Evolutionary conservation across 2,329 filamentous ascomycete species (phyloP).

Genomic region (Diaporthe velutina): DNA sequence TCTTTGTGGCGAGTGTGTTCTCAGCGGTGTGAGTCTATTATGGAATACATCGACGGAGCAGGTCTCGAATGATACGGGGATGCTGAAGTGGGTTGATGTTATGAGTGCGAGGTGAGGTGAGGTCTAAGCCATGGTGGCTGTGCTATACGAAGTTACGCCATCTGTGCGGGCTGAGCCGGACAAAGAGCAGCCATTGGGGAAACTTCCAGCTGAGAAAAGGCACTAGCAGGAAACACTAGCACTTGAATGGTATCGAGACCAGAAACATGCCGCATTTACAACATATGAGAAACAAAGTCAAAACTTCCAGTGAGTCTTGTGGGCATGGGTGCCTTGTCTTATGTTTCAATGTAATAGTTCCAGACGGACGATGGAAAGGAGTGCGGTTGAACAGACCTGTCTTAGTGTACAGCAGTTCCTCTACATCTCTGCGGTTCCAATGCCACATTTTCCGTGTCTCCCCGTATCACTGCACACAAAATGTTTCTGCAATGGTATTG

Average conservation of each 20-base stretch:
- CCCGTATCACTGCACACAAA: not conserved
- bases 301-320: not conserved
- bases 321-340: not conserved
- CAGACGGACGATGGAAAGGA: no score
- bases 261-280: not conserved
- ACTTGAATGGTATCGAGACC: no score
- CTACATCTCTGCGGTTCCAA: not conserved
- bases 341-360: not conserved
- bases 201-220: not conserved
- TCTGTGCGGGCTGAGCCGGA: slow-evolving; percentile 16
- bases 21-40: not conserved
- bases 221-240: not conserved
- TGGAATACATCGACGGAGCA: not conserved
- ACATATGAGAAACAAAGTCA: not conserved
- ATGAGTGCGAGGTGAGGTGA: slow-evolving; percentile 12
- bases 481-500: not conserved
- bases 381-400: not conserved
- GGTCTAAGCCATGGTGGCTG: slow-evolving; percentile 20
- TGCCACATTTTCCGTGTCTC: not conserved
- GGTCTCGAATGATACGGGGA: not conserved
- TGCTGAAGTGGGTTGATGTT: not conserved
- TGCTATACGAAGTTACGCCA: slow-evolving; percentile 17
- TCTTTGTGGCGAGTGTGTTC: not conserved
- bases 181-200: not conserved
- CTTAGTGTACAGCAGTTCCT: not conserved